Evolutionary conservation across 768 basidiomycete genomes (phyloP).

Genomic region (Tremella mesenterica): DNA sequence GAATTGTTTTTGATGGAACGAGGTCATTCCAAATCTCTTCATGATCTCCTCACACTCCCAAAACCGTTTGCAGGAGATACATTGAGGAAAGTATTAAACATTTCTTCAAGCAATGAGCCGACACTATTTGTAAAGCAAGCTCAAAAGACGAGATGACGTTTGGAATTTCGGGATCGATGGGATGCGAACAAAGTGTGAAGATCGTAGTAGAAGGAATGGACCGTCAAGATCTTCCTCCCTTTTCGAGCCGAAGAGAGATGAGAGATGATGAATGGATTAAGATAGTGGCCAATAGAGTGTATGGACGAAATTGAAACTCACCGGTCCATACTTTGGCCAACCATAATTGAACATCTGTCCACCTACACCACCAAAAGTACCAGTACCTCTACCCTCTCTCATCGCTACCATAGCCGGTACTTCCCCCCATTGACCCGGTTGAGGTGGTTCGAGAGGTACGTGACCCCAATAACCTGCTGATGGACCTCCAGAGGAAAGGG

Average conservation of each 20-base stretch:
- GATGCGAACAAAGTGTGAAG: no score
- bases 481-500: conserved; percentile 21
- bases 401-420: conserved; percentile 30
- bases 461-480: conserved; percentile 33
- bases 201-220: no score
- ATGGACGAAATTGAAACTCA: conserved; percentile 9
- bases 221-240: no score
- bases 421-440: conserved; percentile 16
- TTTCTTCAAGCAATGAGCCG: no score
- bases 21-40: neutral
- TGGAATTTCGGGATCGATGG: no score
- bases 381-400: conserved; percentile 24
- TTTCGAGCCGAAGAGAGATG: no score
- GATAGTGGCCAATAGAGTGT: neutral
- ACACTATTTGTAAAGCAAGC: no score
- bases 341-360: conserved; percentile 33
- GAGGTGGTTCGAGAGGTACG: conserved; percentile 13
- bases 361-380: conserved; percentile 4
- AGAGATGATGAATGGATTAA: neutral
- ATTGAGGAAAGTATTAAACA: neutral
- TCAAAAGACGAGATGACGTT: no score
- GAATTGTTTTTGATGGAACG: neutral
- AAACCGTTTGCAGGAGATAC: neutral
- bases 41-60: neutral
- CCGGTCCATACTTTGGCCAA: conserved; percentile 40